Percentiles rank a stretch among this genome's conserved stretches.
These are phyloP conservation scores for Ceratobasidium papillatum DNA, from an alignment of 1,284 basidiomycete species.

Conservation along the genomic window DNA sequence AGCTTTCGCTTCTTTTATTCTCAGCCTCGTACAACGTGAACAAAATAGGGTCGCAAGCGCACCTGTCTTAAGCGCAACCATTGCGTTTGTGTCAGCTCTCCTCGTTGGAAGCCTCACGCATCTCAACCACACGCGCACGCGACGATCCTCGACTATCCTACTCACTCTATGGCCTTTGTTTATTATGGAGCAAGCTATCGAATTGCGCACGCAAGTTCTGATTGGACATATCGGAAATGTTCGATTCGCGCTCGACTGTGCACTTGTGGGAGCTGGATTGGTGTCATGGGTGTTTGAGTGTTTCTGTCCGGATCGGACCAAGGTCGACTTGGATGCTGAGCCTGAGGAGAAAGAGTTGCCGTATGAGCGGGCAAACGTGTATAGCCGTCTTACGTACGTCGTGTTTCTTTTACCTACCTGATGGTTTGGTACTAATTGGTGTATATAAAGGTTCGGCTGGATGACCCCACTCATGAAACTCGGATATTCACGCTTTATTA, in stretches of 20 bases:
- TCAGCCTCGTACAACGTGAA: conserved; percentile 51
- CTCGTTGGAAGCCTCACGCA: conserved; percentile 61
- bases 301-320: conserved; percentile 68
- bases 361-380: conserved; percentile 83
- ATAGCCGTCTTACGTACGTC: conserved; percentile 55
- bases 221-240: conserved; percentile 50
- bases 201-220: conserved; percentile 65
- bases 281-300: conserved; percentile 75
- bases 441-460: conserved; percentile 74
- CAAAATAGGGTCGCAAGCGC: conserved; percentile 5
- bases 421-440: conserved; percentile 53
- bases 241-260: conserved; percentile 61
- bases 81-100: conserved; percentile 65
- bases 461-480: conserved; percentile 76
- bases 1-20: conserved; percentile 55
- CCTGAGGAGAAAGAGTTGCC: conserved; percentile 68
- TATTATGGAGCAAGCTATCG: conserved; percentile 61
- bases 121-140: conserved; percentile 79
- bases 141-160: conserved; percentile 77
- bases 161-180: conserved; percentile 89
- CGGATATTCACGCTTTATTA: conserved; percentile 62
- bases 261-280: conserved; percentile 61
- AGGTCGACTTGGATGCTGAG: conserved; percentile 23
- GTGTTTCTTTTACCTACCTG: conserved; percentile 22
- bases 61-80: conserved; percentile 51